Conservation (phyloP, 257 asterid species). For the Solanum corneliomulleri region DNA sequence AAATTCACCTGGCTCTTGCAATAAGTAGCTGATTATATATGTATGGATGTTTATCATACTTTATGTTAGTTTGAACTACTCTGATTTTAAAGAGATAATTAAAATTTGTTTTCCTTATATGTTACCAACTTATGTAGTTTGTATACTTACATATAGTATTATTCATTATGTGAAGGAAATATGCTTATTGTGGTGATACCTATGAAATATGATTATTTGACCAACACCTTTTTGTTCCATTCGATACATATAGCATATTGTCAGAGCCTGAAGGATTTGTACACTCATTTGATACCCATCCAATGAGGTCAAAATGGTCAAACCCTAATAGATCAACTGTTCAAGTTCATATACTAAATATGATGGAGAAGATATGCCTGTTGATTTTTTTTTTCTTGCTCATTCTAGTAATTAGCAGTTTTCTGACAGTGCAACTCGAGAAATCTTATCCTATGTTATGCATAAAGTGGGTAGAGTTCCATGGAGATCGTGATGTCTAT, state of each 20-base stretch:
- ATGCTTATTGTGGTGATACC: background rate
- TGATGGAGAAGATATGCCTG: constrained; percentile 54
- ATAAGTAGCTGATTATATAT: background rate
- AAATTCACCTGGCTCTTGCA: background rate
- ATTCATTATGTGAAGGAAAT: background rate
- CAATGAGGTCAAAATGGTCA: constrained; percentile 66
- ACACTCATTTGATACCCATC: constrained; percentile 61
- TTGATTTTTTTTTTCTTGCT: background rate
- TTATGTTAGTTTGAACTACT: background rate
- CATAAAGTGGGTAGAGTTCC: constrained; percentile 76
- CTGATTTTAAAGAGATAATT: background rate
- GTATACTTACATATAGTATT: background rate
- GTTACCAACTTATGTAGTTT: background rate
- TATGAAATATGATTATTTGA: background rate
- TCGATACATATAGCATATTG: background rate
- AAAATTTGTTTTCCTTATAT: background rate
- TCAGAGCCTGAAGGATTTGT: constrained; percentile 72
- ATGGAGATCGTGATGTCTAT: constrained; percentile 80
- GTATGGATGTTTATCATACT: background rate
- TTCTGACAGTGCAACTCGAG: background rate
- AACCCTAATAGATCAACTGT: constrained; percentile 67
- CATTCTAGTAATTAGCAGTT: background rate
- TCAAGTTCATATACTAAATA: constrained; percentile 63
- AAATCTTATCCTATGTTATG: background rate
- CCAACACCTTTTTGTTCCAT: background rate